These are phyloP conservation scores for Arthroderma sp. DNA, from an alignment of 2,329 filamentous ascomycete species.

Conservation along the genomic window DNA sequence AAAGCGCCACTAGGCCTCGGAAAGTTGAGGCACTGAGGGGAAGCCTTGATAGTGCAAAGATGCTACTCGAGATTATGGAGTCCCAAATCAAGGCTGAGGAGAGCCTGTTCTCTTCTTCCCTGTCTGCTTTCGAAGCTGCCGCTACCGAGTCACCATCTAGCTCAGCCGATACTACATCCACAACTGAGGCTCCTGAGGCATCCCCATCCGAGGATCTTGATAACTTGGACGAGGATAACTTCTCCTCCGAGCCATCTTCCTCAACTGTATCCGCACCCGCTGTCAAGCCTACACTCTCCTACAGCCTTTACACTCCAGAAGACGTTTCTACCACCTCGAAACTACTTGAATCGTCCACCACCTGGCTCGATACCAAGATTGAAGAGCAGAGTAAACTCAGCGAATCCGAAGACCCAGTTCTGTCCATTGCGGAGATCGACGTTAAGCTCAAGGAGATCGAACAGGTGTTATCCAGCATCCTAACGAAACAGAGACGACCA, in stretches of 20 bases:
- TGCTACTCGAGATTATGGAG: slow-evolving; percentile 59
- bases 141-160: slow-evolving; percentile 27
- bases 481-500: slow-evolving; percentile 48
- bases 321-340: slow-evolving; percentile 58
- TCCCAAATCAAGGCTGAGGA: slow-evolving; percentile 62
- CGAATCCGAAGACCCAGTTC: slow-evolving; percentile 59
- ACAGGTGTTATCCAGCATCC: slow-evolving; percentile 55
- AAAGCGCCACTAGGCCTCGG: slow-evolving; percentile 58
- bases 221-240: slow-evolving; percentile 62
- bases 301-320: slow-evolving; percentile 57
- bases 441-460: slow-evolving; percentile 59
- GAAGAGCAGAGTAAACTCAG: slow-evolving; percentile 58
- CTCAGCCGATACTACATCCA: slow-evolving; percentile 38
- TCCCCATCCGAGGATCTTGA: slow-evolving; percentile 39
- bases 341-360: slow-evolving; percentile 48
- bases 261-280: slow-evolving; percentile 24
- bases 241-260: slow-evolving; percentile 28
- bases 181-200: slow-evolving; percentile 27
- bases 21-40: slow-evolving; percentile 56
- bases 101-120: slow-evolving; percentile 45
- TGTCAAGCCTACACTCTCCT: slow-evolving; percentile 37
- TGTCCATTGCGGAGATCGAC: slow-evolving; percentile 60
- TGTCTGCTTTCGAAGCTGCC: slow-evolving; percentile 37
- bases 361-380: slow-evolving; percentile 66
- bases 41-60: slow-evolving; percentile 57